Evolutionary conservation across 2,329 filamentous ascomycete species (phyloP).

Genomic region (Aspergillus melleus): DNA sequence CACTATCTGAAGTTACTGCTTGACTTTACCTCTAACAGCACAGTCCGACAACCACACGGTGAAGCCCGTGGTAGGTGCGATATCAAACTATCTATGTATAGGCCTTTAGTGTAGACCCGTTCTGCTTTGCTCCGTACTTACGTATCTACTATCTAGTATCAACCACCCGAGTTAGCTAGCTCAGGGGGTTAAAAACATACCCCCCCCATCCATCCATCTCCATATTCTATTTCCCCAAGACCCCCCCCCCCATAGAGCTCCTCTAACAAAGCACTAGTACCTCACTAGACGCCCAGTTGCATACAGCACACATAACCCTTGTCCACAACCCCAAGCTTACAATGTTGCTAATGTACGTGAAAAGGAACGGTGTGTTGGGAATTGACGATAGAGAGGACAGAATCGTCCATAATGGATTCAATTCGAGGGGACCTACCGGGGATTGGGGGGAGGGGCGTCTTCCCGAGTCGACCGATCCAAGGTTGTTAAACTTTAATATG

Average conservation of each 20-base stretch:
- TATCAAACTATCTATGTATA: not conserved
- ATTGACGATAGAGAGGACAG: not conserved
- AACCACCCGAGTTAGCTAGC: too few species aligned
- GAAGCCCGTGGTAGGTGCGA: not conserved
- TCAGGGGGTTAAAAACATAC: not conserved
- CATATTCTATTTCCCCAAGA: constrained; percentile 7
- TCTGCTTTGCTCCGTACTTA: too few species aligned
- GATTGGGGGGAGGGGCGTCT: too few species aligned
- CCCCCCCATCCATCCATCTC: constrained; percentile 2
- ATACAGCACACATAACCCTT: not conserved
- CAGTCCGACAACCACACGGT: not conserved
- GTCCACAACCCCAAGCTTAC: not conserved
- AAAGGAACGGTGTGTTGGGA: not conserved
- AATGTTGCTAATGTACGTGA: not conserved
- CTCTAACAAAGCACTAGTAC: constrained; percentile 12
- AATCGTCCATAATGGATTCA: not conserved
- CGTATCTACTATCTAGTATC: too few species aligned
- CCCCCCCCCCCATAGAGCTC: too few species aligned
- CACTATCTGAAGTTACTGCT: too few species aligned
- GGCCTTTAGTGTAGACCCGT: not conserved
- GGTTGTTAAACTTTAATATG: not conserved
- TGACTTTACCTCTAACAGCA: not conserved
- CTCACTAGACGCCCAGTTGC: constrained; percentile 5
- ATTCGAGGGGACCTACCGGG: too few species aligned
- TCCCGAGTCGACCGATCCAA: not conserved